phyloP scores from a whole-genome alignment of 2,329 filamentous ascomycete species.

The Nemania sp. region DNA sequence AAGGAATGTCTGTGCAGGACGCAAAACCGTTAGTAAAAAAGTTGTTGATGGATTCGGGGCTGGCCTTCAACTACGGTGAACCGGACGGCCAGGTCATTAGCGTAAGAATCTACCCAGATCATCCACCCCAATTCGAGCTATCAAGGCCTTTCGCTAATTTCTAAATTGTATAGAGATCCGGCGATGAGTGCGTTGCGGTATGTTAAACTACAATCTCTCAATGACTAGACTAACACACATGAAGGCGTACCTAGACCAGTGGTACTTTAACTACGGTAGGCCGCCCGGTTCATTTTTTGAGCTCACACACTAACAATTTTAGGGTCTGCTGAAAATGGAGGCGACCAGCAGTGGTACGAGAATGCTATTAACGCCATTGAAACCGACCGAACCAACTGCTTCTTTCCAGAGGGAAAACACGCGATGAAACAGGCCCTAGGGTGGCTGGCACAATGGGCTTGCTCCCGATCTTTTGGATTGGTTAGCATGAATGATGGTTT shows the following conservation, averaged over 20 bases:
- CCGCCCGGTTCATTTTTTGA: background rate
- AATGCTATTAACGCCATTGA: conserved; percentile 78
- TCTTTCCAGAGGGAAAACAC: conserved; percentile 81
- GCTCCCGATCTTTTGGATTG: conserved; percentile 88
- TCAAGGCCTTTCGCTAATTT: background rate
- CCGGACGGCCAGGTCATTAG: conserved; percentile 67
- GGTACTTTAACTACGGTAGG: conserved; percentile 97
- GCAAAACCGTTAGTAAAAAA: conserved; percentile 88
- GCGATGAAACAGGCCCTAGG: conserved; percentile 86
- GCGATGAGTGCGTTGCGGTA: conserved; percentile 87
- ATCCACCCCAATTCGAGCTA: background rate
- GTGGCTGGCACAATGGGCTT: conserved; percentile 95
- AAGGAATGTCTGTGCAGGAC: conserved; percentile 85
- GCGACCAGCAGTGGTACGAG: conserved; percentile 72
- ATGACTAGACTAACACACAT: conserved; percentile 9
- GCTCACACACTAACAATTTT: conserved; percentile 61
- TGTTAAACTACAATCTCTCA: background rate
- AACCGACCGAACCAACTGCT: conserved; percentile 71
- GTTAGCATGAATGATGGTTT: conserved; percentile 11
- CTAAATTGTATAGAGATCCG: conserved; percentile 75
- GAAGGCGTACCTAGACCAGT: conserved; percentile 87
- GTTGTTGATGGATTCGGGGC: conserved; percentile 78
- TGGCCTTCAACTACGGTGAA: conserved; percentile 93
- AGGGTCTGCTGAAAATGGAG: conserved; percentile 34
- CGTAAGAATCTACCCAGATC: conserved; percentile 6